Evolutionary conservation across 495 filamentous ascomycete species (phyloP).

Genomic region (Paragyromitra xinjiangensis): DNA sequence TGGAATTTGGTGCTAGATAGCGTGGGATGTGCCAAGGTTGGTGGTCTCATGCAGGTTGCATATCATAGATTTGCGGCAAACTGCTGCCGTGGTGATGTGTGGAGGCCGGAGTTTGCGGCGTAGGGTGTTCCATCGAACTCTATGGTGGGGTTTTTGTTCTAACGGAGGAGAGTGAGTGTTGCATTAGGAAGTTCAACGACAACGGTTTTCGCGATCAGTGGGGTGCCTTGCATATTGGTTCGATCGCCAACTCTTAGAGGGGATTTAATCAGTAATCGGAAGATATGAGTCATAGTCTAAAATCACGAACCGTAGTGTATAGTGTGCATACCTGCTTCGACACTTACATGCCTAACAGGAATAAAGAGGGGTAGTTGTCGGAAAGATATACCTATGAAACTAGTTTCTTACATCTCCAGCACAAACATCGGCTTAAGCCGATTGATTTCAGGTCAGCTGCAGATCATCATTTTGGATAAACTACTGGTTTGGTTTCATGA

Average conservation of each 20-base stretch:
- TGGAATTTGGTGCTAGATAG: no score
- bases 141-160: neutral
- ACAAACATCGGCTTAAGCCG: neutral
- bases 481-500: neutral
- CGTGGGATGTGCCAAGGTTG: no score
- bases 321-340: neutral
- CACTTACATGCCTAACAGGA: neutral
- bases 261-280: neutral
- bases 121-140: neutral
- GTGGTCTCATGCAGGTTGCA: slow-evolving; percentile 9
- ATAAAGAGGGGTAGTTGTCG: neutral
- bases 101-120: neutral
- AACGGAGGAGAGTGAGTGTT: neutral
- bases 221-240: neutral
- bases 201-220: neutral
- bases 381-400: neutral
- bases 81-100: neutral
- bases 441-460: neutral
- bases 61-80: neutral
- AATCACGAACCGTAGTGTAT: neutral
- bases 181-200: slow-evolving; percentile 11
- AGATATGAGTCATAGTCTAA: slow-evolving; percentile 7
- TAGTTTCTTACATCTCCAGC: neutral
- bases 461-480: neutral
- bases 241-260: neutral